These are phyloP conservation scores for Solanum etuberosum DNA, from an alignment of 257 asterid species.

Conservation along the genomic window DNA sequence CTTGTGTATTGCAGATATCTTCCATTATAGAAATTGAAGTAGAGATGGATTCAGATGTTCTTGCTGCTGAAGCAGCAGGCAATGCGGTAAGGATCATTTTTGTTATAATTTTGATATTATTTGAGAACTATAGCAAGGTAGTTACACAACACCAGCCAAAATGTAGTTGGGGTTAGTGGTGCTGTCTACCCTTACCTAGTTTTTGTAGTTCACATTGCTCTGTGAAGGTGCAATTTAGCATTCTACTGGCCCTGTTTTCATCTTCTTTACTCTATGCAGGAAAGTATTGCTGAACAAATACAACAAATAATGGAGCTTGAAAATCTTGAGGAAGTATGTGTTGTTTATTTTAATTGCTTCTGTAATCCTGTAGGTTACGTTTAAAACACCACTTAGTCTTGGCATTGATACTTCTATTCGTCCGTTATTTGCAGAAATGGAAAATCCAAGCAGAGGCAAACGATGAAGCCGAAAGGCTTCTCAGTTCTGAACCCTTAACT, in stretches of 20 bases:
- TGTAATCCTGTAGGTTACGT: neutral
- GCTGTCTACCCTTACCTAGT: neutral
- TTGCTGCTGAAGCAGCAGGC: slow-evolving; percentile 85
- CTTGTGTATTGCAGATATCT: slow-evolving; percentile 51
- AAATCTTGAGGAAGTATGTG: slow-evolving; percentile 86
- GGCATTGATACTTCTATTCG: neutral
- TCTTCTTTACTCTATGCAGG: slow-evolving; percentile 40
- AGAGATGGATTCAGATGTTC: slow-evolving; percentile 82
- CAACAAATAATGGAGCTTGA: slow-evolving; percentile 87
- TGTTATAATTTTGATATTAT: neutral
- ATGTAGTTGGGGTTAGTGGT: neutral
- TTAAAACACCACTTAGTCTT: neutral
- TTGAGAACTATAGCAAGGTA: neutral
- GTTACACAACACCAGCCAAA: neutral
- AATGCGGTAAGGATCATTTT: slow-evolving; percentile 34
- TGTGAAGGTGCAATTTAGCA: neutral
- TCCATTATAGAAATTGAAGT: slow-evolving; percentile 97
- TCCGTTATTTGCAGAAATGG: slow-evolving; percentile 60
- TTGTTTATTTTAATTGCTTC: neutral
- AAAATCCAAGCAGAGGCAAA: slow-evolving; percentile 86
- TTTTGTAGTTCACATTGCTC: neutral
- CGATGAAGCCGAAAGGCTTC: slow-evolving; percentile 87
- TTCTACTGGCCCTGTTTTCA: neutral
- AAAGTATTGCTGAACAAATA: slow-evolving; percentile 74
- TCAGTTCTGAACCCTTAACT: slow-evolving; percentile 55